Percentiles rank a stretch among this genome's conserved stretches.
These are phyloP conservation scores for Heliosperma pusillum DNA, from an alignment of 148 eudicot genomes.

Conservation along the genomic window DNA sequence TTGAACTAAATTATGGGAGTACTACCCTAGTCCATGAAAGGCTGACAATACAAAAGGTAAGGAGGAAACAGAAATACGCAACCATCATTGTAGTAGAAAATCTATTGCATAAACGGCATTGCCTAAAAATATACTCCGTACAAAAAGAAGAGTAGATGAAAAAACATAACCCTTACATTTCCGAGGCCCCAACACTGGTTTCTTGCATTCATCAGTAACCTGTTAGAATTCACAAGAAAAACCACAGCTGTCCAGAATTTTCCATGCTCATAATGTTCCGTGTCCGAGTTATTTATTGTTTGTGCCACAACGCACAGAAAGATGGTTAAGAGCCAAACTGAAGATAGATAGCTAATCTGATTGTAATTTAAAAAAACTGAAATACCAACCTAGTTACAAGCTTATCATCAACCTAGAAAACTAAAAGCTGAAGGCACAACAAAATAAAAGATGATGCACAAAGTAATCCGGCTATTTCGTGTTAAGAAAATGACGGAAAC, in stretches of 20 bases:
- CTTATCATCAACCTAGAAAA: no score
- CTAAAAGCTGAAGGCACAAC: no score
- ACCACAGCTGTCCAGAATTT: not conserved
- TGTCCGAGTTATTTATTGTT: not conserved
- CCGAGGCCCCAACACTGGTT: slow-evolving; percentile 12
- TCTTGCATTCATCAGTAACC: no score
- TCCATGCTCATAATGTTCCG: not conserved
- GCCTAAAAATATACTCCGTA: no score
- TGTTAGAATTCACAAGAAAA: slow-evolving; percentile 20
- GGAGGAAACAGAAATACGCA: no score
- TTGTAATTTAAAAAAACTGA: not conserved
- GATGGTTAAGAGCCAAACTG: not conserved
- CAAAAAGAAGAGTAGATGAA: not conserved
- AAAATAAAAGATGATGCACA: no score
- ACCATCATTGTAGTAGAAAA: no score
- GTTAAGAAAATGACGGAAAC: not conserved
- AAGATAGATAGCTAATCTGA: not conserved
- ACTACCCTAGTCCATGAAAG: no score
- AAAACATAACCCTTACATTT: slow-evolving; percentile 33
- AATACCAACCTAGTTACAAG: not conserved
- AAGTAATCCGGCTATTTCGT: not conserved
- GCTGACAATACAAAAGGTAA: no score
- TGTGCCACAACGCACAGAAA: not conserved
- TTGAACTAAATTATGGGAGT: no score
- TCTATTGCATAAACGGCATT: no score